Conservation (phyloP, 352 stramenopile species). For the Salisapilia sapeloensis region DNA sequence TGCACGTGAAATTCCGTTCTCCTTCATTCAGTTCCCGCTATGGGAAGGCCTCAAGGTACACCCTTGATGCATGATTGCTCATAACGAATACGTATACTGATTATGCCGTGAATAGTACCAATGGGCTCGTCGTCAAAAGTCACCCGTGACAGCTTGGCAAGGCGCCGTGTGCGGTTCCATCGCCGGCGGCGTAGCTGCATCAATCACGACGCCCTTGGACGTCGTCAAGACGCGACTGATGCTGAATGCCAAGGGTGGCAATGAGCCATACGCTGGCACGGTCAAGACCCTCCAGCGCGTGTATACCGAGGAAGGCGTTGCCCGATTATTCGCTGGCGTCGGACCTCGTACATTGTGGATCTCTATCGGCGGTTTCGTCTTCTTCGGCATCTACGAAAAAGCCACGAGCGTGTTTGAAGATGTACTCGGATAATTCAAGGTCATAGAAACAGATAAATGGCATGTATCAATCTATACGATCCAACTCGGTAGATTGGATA, state of each 20-base stretch:
- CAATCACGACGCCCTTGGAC: conserved; percentile 97
- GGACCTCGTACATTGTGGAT: conserved; percentile 98
- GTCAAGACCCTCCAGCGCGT: conserved; percentile 84
- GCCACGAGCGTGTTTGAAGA: too few relatives aligned
- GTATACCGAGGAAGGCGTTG: conserved; percentile 80
- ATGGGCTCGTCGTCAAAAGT: conserved; percentile 62
- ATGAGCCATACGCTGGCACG: conserved; percentile 83
- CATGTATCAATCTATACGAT: too few relatives aligned
- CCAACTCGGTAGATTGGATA: too few relatives aligned
- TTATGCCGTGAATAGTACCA: conserved; percentile 17
- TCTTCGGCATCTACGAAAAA: conserved; percentile 98
- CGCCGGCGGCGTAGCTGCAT: conserved; percentile 89
- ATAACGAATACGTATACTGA: neutral
- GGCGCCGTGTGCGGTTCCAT: conserved; percentile 91
- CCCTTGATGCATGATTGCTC: neutral
- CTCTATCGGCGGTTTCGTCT: conserved; percentile 98
- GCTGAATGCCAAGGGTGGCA: conserved; percentile 90
- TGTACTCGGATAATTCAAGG: too few relatives aligned
- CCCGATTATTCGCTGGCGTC: conserved; percentile 88
- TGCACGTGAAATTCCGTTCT: conserved; percentile 98
- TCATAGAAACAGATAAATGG: too few relatives aligned
- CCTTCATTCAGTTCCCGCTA: conserved; percentile 98
- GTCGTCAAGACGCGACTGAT: conserved; percentile 98
- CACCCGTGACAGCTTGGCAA: conserved; percentile 80
- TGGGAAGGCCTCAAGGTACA: conserved; percentile 94